phyloP scores from a whole-genome alignment of 1,284 basidiomycete genomes.

The Ceratobasidium sp. region DNA sequence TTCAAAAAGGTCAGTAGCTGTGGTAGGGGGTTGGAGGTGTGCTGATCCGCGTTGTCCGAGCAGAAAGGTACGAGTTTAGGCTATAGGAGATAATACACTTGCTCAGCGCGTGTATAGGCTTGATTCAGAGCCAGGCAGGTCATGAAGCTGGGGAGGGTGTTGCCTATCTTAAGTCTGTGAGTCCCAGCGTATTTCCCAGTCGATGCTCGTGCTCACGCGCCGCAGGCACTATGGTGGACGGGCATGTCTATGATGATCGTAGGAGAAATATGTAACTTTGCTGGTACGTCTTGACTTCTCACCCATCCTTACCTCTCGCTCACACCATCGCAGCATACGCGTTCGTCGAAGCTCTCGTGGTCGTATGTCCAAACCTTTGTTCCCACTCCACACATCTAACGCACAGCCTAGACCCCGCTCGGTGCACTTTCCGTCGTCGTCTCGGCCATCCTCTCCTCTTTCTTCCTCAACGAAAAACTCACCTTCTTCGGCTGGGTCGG shows the following conservation, averaged over 20 bases:
- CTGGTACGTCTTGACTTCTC: conserved; percentile 64
- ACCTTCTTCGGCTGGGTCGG: conserved; percentile 95
- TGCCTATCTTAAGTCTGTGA: conserved; percentile 84
- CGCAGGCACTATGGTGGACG: conserved; percentile 85
- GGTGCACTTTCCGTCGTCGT: conserved; percentile 97
- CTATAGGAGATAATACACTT: conserved; percentile 67
- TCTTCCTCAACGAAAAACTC: conserved; percentile 93
- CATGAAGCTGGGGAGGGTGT: conserved; percentile 89
- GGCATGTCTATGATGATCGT: conserved; percentile 74
- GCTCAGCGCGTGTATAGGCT: conserved; percentile 40
- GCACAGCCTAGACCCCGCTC: conserved; percentile 77
- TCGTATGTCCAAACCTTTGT: conserved; percentile 66
- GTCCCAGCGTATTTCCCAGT: conserved; percentile 1
- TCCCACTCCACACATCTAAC: conserved; percentile 51
- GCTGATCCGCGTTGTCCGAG: conserved; percentile 18
- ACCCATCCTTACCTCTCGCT: conserved; percentile 54
- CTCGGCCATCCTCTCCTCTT: conserved; percentile 92
- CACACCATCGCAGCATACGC: conserved; percentile 74
- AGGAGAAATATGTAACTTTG: conserved; percentile 82
- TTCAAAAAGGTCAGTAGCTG: conserved; percentile 86
- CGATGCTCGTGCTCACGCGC: conserved; percentile 64
- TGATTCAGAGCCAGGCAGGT: conserved; percentile 56
- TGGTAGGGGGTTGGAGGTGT: neutral
- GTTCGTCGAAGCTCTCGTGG: conserved; percentile 90
- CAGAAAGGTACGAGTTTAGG: conserved; percentile 58